Percentiles rank a stretch among this genome's conserved stretches.
phyloP scores from a whole-genome alignment of 176 grass and related monocot species.

The Hsuehochloa calcarea region DNA sequence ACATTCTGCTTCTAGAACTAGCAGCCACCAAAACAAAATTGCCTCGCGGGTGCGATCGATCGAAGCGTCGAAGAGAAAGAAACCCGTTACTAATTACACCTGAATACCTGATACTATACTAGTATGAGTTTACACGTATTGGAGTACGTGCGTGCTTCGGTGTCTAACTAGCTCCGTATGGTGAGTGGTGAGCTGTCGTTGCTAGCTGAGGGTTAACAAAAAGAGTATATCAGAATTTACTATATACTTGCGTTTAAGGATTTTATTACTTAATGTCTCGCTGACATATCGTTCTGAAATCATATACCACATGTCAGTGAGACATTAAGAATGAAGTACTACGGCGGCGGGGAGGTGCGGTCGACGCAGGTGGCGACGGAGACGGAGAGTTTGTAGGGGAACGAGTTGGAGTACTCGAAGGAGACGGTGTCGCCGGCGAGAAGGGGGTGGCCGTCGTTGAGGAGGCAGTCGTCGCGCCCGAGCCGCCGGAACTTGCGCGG shows the following conservation, averaged over 20 bases:
- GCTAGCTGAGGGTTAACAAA: not conserved
- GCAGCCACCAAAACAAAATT: not conserved
- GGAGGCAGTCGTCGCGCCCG: constrained; percentile 68
- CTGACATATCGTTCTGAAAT: too few species aligned
- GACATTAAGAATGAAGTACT: not conserved
- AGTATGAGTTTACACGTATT: constrained; percentile 13
- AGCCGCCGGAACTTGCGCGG: constrained; percentile 77
- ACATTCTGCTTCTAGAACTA: not conserved
- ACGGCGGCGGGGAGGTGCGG: not conserved
- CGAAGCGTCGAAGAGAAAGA: not conserved
- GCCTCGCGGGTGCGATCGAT: not conserved
- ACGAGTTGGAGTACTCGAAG: constrained; percentile 94
- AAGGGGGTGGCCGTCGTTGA: constrained; percentile 76
- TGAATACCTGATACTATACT: not conserved
- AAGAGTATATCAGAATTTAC: not conserved
- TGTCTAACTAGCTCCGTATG: not conserved
- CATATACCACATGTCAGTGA: too few species aligned
- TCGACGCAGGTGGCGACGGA: constrained; percentile 46
- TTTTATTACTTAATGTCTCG: too few species aligned
- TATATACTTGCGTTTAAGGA: too few species aligned
- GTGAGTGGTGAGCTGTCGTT: not conserved
- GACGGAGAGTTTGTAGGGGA: constrained; percentile 48
- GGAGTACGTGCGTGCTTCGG: not conserved
- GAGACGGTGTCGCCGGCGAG: constrained; percentile 60
- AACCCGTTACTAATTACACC: not conserved